Conservation (phyloP, 1,284 basidiomycete genomes). For the Ganoderma leucocontextum region DNA sequence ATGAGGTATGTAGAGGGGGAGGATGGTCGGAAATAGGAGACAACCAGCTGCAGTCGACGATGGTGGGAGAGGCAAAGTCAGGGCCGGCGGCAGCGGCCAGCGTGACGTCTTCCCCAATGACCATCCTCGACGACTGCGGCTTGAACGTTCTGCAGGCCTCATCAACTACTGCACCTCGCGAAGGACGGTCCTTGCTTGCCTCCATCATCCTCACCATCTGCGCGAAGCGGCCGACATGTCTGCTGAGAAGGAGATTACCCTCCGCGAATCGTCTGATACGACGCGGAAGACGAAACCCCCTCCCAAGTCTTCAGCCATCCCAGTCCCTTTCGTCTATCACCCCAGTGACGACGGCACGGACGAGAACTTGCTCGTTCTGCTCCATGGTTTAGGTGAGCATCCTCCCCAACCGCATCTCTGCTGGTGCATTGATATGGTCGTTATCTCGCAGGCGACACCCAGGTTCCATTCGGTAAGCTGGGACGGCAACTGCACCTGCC, state of each 20-base stretch:
- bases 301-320: constrained; percentile 56
- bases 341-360: constrained; percentile 84
- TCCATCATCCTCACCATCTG: not conserved
- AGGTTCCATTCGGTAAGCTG: constrained; percentile 78
- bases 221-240: constrained; percentile 18
- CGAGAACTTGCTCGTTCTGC: constrained; percentile 85
- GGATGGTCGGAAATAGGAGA: not conserved
- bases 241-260: constrained; percentile 24
- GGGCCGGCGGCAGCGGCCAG: constrained; percentile 3
- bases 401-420: not conserved
- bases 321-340: constrained; percentile 67
- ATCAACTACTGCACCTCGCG: not conserved
- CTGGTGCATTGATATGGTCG: not conserved
- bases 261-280: constrained; percentile 24
- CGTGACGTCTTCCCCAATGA: constrained; percentile 6
- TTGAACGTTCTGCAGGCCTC: constrained; percentile 12
- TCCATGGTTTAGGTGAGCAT: constrained; percentile 85
- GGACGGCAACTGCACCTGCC: constrained; percentile 82
- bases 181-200: not conserved
- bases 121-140: constrained; percentile 10
- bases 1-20: not conserved
- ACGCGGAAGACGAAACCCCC: constrained; percentile 56
- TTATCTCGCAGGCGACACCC: constrained; percentile 75
- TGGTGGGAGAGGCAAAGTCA: not conserved
- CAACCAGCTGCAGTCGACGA: not conserved